Evolutionary conservation across 805 yeast genomes (phyloP).

Genomic region (Hanseniaspora clermontiae): DNA sequence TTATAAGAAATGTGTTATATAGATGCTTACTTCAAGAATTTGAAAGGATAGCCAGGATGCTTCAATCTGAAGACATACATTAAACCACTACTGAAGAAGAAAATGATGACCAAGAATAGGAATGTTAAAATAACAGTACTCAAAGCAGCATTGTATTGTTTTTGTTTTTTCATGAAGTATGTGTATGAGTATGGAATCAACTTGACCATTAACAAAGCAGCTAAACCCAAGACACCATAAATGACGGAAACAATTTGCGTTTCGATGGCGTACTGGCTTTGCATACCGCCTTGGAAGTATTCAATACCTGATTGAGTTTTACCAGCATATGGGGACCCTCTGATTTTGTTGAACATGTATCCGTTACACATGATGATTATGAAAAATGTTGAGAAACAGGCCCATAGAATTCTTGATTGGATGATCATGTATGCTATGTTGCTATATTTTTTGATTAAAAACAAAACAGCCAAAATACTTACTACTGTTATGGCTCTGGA

Average conservation of each 20-base stretch:
- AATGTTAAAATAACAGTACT: conserved; percentile 40
- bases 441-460: conserved; percentile 26
- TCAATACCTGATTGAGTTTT: conserved; percentile 32
- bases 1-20: not conserved
- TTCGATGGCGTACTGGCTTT: conserved; percentile 72
- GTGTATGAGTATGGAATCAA: conserved; percentile 35
- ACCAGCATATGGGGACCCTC: conserved; percentile 48
- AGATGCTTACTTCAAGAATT: conserved; percentile 31
- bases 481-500: conserved; percentile 26
- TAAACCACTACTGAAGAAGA: conserved; percentile 50
- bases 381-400: conserved; percentile 44
- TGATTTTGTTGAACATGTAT: conserved; percentile 83
- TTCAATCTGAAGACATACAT: conserved; percentile 58
- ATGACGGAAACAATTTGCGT: conserved; percentile 71
- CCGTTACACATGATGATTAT: conserved; percentile 71
- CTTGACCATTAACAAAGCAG: conserved; percentile 45
- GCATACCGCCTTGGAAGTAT: conserved; percentile 49
- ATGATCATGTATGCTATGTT: conserved; percentile 31
- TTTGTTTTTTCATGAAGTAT: conserved; percentile 26
- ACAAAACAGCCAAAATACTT: conserved; percentile 29
- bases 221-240: conserved; percentile 55
- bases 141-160: conserved; percentile 23
- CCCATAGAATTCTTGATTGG: conserved; percentile 56
- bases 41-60: conserved; percentile 65
- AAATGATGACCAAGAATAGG: conserved; percentile 34